A percentile compares a stretch with the other conserved stretches of the same genome.
phyloP scores from a whole-genome alignment of 495 filamentous ascomycete species.

The Evernia prunastri region DNA sequence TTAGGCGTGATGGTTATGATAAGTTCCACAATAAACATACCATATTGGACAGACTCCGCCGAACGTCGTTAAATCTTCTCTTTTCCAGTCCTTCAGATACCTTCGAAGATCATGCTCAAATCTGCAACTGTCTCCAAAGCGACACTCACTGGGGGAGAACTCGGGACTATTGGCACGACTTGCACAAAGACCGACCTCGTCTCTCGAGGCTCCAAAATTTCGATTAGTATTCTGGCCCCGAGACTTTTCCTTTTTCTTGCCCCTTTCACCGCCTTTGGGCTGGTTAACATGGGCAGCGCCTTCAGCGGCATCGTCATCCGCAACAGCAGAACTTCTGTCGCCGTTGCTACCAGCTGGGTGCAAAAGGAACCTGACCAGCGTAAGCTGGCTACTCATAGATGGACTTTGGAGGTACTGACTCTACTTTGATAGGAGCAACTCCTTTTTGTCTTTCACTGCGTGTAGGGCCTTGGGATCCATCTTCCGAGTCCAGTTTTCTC shows the following conservation, averaged over 20 bases:
- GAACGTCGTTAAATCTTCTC: constrained; percentile 69
- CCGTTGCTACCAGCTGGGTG: constrained; percentile 23
- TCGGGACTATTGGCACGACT: constrained; percentile 60
- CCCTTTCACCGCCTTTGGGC: constrained; percentile 38
- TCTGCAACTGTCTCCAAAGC: constrained; percentile 69
- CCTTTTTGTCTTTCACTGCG: constrained; percentile 51
- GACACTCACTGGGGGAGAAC: constrained; percentile 66
- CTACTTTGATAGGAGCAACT: constrained; percentile 74
- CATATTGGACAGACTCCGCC: constrained; percentile 72
- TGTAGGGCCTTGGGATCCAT: constrained; percentile 26
- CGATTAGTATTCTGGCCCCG: constrained; percentile 82
- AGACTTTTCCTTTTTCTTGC: constrained; percentile 59
- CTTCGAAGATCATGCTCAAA: constrained; percentile 74
- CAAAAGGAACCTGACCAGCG: constrained; percentile 51
- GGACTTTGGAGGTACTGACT: constrained; percentile 49
- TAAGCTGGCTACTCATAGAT: constrained; percentile 16
- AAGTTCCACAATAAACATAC: not conserved
- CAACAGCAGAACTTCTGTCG: constrained; percentile 14
- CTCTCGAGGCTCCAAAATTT: constrained; percentile 73
- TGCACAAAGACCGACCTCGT: constrained; percentile 71
- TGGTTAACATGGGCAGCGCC: constrained; percentile 42
- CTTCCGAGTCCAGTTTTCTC: constrained; percentile 45
- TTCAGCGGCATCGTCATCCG: constrained; percentile 67
- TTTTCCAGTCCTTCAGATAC: constrained; percentile 77
- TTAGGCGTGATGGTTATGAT: not conserved